Conservation (phyloP, 2,329 filamentous ascomycete species). For the Exutisphaerella laricina region DNA sequence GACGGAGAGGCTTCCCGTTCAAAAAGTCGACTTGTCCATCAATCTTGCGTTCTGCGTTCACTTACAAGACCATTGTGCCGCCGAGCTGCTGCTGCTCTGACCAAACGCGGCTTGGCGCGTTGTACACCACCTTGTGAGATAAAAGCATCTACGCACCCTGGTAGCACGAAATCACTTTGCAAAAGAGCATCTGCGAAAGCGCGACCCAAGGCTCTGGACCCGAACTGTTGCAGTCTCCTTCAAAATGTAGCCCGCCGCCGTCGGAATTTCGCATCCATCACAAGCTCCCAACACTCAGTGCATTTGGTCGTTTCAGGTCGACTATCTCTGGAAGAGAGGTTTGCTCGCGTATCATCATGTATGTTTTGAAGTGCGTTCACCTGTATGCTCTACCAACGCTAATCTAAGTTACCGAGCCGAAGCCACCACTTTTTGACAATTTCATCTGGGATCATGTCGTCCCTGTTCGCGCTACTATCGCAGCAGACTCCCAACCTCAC, state of each 20-base stretch:
- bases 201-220: conserved; percentile 15
- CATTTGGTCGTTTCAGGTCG: background rate
- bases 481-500: conserved; percentile 48
- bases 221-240: conserved; percentile 17
- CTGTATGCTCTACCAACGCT: background rate
- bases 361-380: background rate
- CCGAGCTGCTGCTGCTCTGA: no score
- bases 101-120: background rate
- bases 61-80: no score
- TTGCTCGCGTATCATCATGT: background rate
- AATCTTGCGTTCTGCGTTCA: no score
- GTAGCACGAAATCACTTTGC: conserved; percentile 12
- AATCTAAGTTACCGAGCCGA: background rate
- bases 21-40: no score
- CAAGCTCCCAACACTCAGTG: conserved; percentile 1
- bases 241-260: conserved; percentile 16
- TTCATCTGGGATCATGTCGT: conserved; percentile 31
- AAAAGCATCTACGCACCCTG: conserved; percentile 7
- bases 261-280: conserved; percentile 10
- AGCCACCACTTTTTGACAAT: background rate
- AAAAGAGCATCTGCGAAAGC: conserved; percentile 11
- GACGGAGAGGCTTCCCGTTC: no score
- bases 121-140: background rate
- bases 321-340: background rate
- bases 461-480: conserved; percentile 41